A percentile compares a stretch with the other conserved stretches of the same genome.
phyloP scores from a whole-genome alignment of 2,329 filamentous ascomycete genomes.

The Exophiala sideris region DNA sequence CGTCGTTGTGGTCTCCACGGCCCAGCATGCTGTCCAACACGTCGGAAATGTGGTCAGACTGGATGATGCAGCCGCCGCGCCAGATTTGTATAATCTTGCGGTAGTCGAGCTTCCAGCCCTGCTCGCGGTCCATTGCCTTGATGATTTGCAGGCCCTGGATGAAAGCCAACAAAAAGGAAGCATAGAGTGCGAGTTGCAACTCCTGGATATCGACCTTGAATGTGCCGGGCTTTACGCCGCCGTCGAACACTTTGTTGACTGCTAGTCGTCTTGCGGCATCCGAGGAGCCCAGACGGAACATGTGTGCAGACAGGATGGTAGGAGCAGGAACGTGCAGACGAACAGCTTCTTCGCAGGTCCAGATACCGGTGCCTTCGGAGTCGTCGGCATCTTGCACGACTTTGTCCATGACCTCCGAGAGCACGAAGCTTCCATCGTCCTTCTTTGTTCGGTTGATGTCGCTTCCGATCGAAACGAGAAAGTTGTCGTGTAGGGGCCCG shows the following conservation, averaged over 20 bases:
- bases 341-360: slow-evolving; percentile 62
- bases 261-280: slow-evolving; percentile 55
- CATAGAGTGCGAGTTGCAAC: slow-evolving; percentile 60
- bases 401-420: slow-evolving; percentile 64
- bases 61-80: slow-evolving; percentile 69
- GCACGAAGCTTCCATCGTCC: slow-evolving; percentile 48
- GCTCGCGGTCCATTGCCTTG: slow-evolving; percentile 54
- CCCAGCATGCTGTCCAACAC: slow-evolving; percentile 41
- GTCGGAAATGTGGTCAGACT: slow-evolving; percentile 62
- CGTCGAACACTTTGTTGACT: slow-evolving; percentile 34
- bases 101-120: slow-evolving; percentile 55
- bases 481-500: slow-evolving; percentile 51
- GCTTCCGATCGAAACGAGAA: slow-evolving; percentile 60
- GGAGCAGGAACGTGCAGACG: slow-evolving; percentile 61
- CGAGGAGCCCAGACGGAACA: slow-evolving; percentile 61
- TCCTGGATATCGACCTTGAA: slow-evolving; percentile 45
- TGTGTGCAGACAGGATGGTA: slow-evolving; percentile 62
- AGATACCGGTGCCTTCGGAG: slow-evolving; percentile 65
- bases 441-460: slow-evolving; percentile 53
- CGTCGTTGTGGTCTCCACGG: slow-evolving; percentile 36
- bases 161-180: slow-evolving; percentile 59
- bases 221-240: slow-evolving; percentile 26
- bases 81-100: slow-evolving; percentile 54
- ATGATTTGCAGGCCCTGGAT: slow-evolving; percentile 66
- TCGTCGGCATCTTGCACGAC: slow-evolving; percentile 67